Conservation (phyloP, 345 rosid species). For the Passiflora organensis region DNA sequence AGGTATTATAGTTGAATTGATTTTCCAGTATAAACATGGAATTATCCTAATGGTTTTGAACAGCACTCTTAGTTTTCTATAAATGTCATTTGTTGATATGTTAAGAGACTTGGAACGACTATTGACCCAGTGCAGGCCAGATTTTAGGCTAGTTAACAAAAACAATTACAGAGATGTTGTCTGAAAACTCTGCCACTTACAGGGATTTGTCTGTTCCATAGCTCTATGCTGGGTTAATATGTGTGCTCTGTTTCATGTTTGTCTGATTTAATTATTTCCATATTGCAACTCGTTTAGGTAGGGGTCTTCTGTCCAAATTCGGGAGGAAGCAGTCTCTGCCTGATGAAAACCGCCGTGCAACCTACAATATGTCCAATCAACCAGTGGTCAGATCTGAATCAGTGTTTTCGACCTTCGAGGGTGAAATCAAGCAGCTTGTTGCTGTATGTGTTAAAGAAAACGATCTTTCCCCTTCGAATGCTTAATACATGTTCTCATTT, state of each 20-base stretch:
- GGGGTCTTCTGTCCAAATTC: constrained; percentile 13
- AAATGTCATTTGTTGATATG: too few relatives aligned
- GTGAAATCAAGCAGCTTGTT: constrained; percentile 33
- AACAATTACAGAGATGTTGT: too few relatives aligned
- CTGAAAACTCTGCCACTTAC: too few relatives aligned
- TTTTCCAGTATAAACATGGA: background rate
- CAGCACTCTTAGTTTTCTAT: too few relatives aligned
- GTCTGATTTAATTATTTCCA: too few relatives aligned
- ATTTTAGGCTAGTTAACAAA: too few relatives aligned
- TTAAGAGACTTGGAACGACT: too few relatives aligned
- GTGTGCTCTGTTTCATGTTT: too few relatives aligned
- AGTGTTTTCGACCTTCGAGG: constrained; percentile 22
- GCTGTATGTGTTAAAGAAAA: constrained; percentile 22
- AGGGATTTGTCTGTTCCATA: too few relatives aligned
- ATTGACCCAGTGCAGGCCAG: too few relatives aligned
- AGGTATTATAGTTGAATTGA: background rate
- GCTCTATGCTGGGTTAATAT: too few relatives aligned
- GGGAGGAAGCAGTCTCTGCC: constrained; percentile 11
- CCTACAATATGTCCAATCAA: constrained; percentile 14
- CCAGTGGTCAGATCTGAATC: constrained; percentile 19
- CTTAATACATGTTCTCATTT: constrained; percentile 13
- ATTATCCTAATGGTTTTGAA: too few relatives aligned
- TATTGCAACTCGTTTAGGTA: constrained; percentile 15
- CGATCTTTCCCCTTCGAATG: constrained; percentile 10
- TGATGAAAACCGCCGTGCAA: constrained; percentile 25